Evolutionary conservation across 345 rosid genomes (phyloP).

Genomic region (Arabidopsis arenosa): DNA sequence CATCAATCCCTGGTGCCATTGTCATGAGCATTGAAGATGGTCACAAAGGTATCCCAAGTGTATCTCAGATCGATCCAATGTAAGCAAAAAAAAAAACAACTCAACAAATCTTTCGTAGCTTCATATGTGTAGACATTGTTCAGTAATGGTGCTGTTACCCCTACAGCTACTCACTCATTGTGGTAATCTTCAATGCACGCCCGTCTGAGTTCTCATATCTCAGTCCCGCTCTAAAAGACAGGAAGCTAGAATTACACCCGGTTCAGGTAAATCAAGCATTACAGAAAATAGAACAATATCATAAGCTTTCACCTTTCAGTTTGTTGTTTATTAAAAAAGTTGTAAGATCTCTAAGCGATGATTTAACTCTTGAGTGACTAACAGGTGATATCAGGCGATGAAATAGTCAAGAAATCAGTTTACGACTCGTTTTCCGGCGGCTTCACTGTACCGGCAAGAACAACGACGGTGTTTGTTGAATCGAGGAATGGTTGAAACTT

Average conservation of each 20-base stretch:
- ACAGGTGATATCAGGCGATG: slow-evolving; percentile 69
- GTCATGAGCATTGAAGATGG: slow-evolving; percentile 95
- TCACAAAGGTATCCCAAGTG: slow-evolving; percentile 57
- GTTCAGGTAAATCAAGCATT: slow-evolving; percentile 57
- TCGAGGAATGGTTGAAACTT: slow-evolving; percentile 46
- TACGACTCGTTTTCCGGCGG: slow-evolving; percentile 62
- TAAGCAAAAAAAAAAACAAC: slow-evolving; percentile 46
- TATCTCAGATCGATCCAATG: slow-evolving; percentile 76
- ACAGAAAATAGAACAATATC: not conserved
- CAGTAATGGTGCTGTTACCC: slow-evolving; percentile 15
- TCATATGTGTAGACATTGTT: slow-evolving; percentile 1
- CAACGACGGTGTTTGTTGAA: slow-evolving; percentile 80
- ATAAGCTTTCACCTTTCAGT: slow-evolving; percentile 8
- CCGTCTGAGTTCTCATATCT: slow-evolving; percentile 65
- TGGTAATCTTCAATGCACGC: slow-evolving; percentile 70
- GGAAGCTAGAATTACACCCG: slow-evolving; percentile 71
- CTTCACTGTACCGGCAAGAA: slow-evolving; percentile 66
- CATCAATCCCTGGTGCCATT: slow-evolving; percentile 74
- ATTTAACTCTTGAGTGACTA: not conserved
- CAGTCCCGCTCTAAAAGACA: slow-evolving; percentile 52
- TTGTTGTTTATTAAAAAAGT: not conserved
- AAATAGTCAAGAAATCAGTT: slow-evolving; percentile 62
- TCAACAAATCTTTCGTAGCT: slow-evolving; percentile 7
- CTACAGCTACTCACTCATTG: slow-evolving; percentile 69
- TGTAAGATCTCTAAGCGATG: slow-evolving; percentile 1